Conservation (phyloP, 73 alveolate species). For the Stentor coeruleus region DNA sequence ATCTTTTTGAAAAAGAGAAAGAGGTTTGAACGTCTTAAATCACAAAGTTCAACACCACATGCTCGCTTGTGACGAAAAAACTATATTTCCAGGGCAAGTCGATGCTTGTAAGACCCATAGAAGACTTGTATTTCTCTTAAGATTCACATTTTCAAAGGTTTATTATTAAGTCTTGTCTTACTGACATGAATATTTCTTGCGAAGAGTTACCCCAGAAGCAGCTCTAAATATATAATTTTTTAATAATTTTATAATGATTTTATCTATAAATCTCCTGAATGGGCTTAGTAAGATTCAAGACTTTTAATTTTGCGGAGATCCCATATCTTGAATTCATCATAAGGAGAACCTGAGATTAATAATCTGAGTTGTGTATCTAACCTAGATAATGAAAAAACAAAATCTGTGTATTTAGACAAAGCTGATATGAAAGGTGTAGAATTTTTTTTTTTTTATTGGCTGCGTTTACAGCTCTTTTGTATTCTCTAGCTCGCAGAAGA, state of each 20-base stretch:
- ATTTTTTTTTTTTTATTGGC: slow-evolving; percentile 80
- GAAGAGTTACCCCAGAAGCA: slow-evolving; percentile 23
- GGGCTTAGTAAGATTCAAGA: neutral
- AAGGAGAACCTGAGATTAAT: slow-evolving; percentile 68
- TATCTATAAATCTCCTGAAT: no score
- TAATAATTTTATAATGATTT: no score
- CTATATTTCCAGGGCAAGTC: slow-evolving; percentile 20
- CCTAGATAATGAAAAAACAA: slow-evolving; percentile 64
- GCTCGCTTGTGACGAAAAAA: slow-evolving; percentile 44
- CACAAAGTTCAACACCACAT: slow-evolving; percentile 91
- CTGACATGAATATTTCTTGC: neutral
- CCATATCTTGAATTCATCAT: slow-evolving; percentile 63
- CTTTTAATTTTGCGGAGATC: slow-evolving; percentile 15
- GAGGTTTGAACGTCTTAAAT: slow-evolving; percentile 92
- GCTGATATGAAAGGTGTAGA: slow-evolving; percentile 87
- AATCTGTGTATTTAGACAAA: slow-evolving; percentile 75
- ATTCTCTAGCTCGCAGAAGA: slow-evolving; percentile 82
- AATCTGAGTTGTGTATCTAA: slow-evolving; percentile 53
- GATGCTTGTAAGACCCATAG: neutral
- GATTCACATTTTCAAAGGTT: slow-evolving; percentile 12
- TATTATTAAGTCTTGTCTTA: slow-evolving; percentile 2
- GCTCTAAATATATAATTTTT: no score
- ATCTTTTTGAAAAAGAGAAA: slow-evolving; percentile 84
- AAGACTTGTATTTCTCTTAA: neutral
- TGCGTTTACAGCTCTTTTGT: slow-evolving; percentile 76